phyloP scores from a whole-genome alignment of 2,329 filamentous ascomycete species.

The Aspergillus aculeatus region DNA sequence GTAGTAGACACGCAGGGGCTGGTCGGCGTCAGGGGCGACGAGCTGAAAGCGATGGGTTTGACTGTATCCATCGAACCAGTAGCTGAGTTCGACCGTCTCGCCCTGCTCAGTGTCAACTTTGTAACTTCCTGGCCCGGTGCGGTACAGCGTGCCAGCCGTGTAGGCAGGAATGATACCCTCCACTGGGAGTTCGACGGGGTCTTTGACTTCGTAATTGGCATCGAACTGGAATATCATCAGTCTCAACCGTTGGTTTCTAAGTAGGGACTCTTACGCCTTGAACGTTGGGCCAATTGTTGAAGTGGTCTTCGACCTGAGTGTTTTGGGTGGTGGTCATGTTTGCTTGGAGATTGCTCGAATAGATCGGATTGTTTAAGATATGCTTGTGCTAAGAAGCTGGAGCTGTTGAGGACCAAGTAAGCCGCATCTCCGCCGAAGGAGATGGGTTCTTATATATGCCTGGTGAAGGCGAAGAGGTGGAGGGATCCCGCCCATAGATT shows the following conservation, averaged over 20 bases:
- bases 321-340: slow-evolving; percentile 2
- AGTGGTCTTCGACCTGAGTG: slow-evolving; percentile 17
- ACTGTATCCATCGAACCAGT: slow-evolving; percentile 79
- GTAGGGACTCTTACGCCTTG: slow-evolving; percentile 39
- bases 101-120: slow-evolving; percentile 61
- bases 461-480: neutral
- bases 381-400: neutral
- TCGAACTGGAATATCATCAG: slow-evolving; percentile 57
- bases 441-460: too few relatives aligned
- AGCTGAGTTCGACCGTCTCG: slow-evolving; percentile 59
- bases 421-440: too few relatives aligned
- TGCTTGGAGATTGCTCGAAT: neutral
- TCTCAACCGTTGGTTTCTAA: too few relatives aligned
- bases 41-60: slow-evolving; percentile 74
- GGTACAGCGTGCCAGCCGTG: slow-evolving; percentile 69
- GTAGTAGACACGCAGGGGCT: slow-evolving; percentile 58
- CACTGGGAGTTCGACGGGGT: slow-evolving; percentile 63
- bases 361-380: too few relatives aligned
- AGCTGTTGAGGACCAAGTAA: neutral
- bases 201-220: slow-evolving; percentile 62
- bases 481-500: slow-evolving; percentile 1
- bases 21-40: slow-evolving; percentile 39
- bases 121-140: slow-evolving; percentile 70
- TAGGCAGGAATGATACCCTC: slow-evolving; percentile 68
- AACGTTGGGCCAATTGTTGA: slow-evolving; percentile 53